A percentile compares a stretch with the other conserved stretches of the same genome.
Conservation (phyloP, 129 eudicot genomes). For the Lactuca sativa region DNA sequence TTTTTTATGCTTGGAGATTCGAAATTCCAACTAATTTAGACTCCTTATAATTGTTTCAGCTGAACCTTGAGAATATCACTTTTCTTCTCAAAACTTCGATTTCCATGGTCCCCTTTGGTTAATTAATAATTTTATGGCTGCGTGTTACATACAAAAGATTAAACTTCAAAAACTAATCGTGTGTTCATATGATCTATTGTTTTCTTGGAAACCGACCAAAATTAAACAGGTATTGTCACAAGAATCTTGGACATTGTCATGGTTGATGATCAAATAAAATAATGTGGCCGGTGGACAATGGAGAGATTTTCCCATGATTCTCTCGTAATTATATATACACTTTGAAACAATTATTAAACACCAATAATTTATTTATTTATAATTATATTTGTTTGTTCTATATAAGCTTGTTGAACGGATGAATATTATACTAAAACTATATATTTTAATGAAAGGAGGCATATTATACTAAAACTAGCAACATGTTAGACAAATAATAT, state of each 20-base stretch:
- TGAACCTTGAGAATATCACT: not conserved
- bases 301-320: constrained; percentile 35
- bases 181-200: not conserved
- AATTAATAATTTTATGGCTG: not conserved
- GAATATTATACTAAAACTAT: not conserved
- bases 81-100: constrained; percentile 18
- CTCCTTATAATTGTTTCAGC: not conserved
- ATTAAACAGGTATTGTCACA: constrained; percentile 26
- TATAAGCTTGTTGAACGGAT: not conserved
- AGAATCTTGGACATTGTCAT: constrained; percentile 44
- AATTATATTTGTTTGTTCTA: not conserved
- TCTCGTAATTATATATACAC: constrained; percentile 25
- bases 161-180: constrained; percentile 1
- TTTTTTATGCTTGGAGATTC: not conserved
- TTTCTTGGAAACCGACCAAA: constrained; percentile 20
- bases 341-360: constrained; percentile 21
- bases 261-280: constrained; percentile 21
- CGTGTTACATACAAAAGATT: not conserved
- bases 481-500: too few species aligned
- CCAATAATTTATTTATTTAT: constrained; percentile 15
- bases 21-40: not conserved
- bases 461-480: too few species aligned
- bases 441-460: too few species aligned
- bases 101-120: constrained; percentile 11
- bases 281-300: constrained; percentile 32